phyloP scores from a whole-genome alignment of 192 early-diverging fungal genomes.

The Entomortierella parvispora region DNA sequence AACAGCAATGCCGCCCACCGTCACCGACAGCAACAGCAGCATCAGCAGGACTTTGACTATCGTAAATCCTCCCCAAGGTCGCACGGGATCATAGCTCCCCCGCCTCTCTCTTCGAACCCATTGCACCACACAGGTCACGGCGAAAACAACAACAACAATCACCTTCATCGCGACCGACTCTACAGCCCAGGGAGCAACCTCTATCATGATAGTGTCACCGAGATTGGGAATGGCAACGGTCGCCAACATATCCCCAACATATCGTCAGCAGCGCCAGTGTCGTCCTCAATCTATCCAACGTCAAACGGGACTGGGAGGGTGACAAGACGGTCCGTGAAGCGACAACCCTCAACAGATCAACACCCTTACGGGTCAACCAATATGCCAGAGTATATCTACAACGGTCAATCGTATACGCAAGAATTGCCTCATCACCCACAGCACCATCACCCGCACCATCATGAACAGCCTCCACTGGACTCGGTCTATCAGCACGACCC shows the following conservation, averaged over 20 bases:
- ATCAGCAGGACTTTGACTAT: constrained; percentile 3
- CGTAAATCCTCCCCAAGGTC: constrained; percentile 1
- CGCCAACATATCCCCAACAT: neutral
- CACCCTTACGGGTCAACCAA: neutral
- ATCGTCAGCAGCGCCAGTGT: neutral
- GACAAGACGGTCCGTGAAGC: neutral
- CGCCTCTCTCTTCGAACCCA: too few relatives aligned
- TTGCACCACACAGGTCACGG: too few relatives aligned
- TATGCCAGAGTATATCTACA: neutral
- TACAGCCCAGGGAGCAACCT: neutral
- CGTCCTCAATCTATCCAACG: neutral
- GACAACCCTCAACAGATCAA: constrained; percentile 3
- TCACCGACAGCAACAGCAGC: too few relatives aligned
- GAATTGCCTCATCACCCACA: neutral
- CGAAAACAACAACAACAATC: neutral
- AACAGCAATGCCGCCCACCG: neutral
- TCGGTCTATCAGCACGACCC: neutral
- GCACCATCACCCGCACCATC: constrained; percentile 9
- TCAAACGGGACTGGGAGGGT: neutral
- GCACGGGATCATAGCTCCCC: too few relatives aligned
- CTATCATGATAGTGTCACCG: neutral
- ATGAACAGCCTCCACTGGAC: constrained; percentile 5
- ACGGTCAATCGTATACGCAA: constrained; percentile 9
- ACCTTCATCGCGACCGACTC: neutral
- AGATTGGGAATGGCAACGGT: neutral